Base-by-base conservation (phyloP, 805 yeast genomes). In the Starmera caribaea region DNA sequence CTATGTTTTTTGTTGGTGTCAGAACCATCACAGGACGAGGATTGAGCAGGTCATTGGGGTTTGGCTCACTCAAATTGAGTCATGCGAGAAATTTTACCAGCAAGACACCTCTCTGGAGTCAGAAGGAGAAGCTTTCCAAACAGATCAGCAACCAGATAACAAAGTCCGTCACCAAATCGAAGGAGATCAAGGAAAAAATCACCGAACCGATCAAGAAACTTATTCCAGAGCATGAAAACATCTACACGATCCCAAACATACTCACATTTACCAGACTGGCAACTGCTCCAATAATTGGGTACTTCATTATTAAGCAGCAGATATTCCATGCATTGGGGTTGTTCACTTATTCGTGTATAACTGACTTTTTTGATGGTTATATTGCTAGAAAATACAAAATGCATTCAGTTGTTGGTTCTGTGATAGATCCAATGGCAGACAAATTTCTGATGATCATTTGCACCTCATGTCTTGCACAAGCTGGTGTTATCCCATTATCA, bases 371-470 rank as follows among this genome's bases (percentile, higher is more conserved):
- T 16, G 99, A 92, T 59, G 99, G 99, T 0, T 84, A 62, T 53
- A 76, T 94, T 45, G 99, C 99, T 5, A 69, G 99, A 40, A 73
- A 62, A 43, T 90, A 61, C 65, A 78, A 86, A 41, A 66, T 82
- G 71, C 73, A 77, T 51, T 79, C 96, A 1, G 80, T 84, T 2
- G 73, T 88, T 7, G 99, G 99, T 0, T 81, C 96, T 0, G 79
- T 92, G 13, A 66, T 94, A 29, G 99, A 92, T 53, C 99, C 99
- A 0, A 69, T 87, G 63, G 99, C 98, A 0, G 99, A 92, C 57
- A 92, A 92, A 57, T 66, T 83, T 13, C 67, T 92, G 36, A 88
- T 92, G 96, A 72, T 90, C 16, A 76, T 84, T 0, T 76, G 95
- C 38, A 89, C 97, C 0, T 68, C 79, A 0, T 77, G 95, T 38